Evolutionary conservation across 768 basidiomycete genomes (phyloP), one percentile per base, ranked within the genome.

Genomic region (Calvatia gigantea): DNA sequence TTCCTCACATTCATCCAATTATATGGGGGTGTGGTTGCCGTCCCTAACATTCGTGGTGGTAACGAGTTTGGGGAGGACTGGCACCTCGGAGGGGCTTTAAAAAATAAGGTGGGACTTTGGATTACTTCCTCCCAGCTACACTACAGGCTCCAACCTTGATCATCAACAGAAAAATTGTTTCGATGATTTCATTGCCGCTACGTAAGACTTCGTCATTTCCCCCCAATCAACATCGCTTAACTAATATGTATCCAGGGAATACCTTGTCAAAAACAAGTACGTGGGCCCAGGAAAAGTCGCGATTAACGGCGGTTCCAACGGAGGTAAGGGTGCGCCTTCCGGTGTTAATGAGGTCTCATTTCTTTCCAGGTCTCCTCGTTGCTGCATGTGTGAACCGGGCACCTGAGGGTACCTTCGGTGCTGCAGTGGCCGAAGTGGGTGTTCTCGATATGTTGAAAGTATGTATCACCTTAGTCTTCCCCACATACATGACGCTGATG

Each of bases 341-440:
- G 31, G 37, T 17, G 47, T 38, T 25, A 17, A 52, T 44, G 39
- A 21, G 29, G 9, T 9, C 25, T 25, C 7, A 23, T 27, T 46
- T 33, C 33, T 23, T 41, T 19, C 25, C 62, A 87, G 89, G 89
- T 46, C 73, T 93, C 2, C 79, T 92, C 25, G 80, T 92, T n/a
- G 84, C 82, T n/a, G 90, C 90, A n/a, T 92, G 87, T 60, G 75
- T 88, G 43, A 88, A 91, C 58, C 85, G 87, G 35, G 89, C 89
- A 0, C 86, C 86, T 1, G 82, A 89, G 64, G 77, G 77, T 27
- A 86, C 84, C 3, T 84, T 90, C 58, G 90, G 90, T n/a, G 87
- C 85, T 17, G 88, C 80, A 1, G 78, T 92, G 4, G 85, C 89
- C 0, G 89, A 92, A 66, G 91, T 92, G 5, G 91, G 91, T 0